phyloP scores from a whole-genome alignment of 768 basidiomycete species.

The Cystofilobasidium bisporidii region DNA sequence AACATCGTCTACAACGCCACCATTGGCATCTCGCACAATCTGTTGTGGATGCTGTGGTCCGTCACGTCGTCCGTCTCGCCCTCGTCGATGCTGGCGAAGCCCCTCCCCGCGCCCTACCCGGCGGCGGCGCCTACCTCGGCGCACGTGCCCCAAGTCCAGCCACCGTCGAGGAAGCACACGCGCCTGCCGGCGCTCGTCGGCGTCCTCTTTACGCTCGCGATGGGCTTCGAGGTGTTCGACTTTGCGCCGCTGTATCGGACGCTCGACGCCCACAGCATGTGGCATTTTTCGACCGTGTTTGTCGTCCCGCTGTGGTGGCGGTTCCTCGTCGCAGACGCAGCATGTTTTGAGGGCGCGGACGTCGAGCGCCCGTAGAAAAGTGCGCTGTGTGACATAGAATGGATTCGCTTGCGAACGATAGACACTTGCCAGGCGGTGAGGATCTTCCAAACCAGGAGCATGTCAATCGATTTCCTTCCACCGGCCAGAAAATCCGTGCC shows the following conservation, averaged over 20 bases:
- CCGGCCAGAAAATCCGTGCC: background rate
- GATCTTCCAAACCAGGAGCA: too few relatives aligned
- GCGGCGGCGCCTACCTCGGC: background rate
- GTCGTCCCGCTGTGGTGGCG: constrained; percentile 73
- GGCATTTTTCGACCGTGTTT: constrained; percentile 79
- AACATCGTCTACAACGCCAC: constrained; percentile 76
- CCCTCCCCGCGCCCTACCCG: constrained; percentile 2
- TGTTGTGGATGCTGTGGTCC: constrained; percentile 69
- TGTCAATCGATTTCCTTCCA: background rate
- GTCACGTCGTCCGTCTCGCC: constrained; percentile 43
- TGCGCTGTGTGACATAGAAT: too few relatives aligned
- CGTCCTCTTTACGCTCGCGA: constrained; percentile 60
- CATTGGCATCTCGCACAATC: constrained; percentile 67
- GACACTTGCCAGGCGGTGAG: too few relatives aligned
- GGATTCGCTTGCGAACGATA: too few relatives aligned
- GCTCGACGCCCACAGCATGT: constrained; percentile 76
- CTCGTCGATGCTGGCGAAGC: constrained; percentile 27
- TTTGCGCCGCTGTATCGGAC: constrained; percentile 68
- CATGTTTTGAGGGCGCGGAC: constrained; percentile 5
- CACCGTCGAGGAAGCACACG: constrained; percentile 31
- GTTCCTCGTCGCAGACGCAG: constrained; percentile 65
- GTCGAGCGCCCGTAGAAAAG: too few relatives aligned
- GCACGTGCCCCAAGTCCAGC: constrained; percentile 44
- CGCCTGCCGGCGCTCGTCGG: constrained; percentile 44
- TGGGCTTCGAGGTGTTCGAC: constrained; percentile 75